Base-by-base conservation (phyloP, 768 basidiomycete genomes). In the Panus rudis region DNA sequence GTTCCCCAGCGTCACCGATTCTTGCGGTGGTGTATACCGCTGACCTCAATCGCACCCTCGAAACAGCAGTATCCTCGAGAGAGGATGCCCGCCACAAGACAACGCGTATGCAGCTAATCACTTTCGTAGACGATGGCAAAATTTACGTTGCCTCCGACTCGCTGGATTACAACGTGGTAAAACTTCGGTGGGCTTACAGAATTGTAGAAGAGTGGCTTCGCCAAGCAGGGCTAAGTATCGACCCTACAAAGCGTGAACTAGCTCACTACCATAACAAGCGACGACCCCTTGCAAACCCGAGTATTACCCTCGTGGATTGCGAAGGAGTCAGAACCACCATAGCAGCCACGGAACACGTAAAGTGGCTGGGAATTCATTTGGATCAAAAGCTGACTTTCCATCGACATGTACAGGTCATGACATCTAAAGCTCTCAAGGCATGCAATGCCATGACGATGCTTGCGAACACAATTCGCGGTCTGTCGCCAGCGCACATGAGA, bases 351-450 rank as follows among this genome's bases (percentile, higher is more conserved):
- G 12, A 4, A 3, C 10, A 50, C 0, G 40, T 63, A 0, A 46
- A 52, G 12, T 68, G 67, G 63, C 63, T 69, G 0, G 67, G 65
- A 0, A 50, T 68, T 0, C 48, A 50, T 48, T 55, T 67, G 10
- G 65, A 68, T 52, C 26, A 53, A 2, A 55, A 60, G 37, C 61
- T 70, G 0, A 31, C 20, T 0, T 70, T 69, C 51, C 50, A 57
- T 16, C 44, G 58, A 8, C 68, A 69, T 28, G 53, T 60, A 4
- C 51, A 57, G 7, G 46, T 47, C 0, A 41, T 59, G 8, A 46
- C 60, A 0, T 55, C 48, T 4, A 39, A 51, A 7, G 68, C 63
- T 0, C 47, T 39, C 8, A 56, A 51, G 11, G 54, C 60, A 2
- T 54, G 62, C 1, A 48, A 47, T 8, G 53, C 51, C 1, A 39